Conservation (phyloP, 2,329 filamentous ascomycete genomes). For the Xylaria arbuscula region DNA sequence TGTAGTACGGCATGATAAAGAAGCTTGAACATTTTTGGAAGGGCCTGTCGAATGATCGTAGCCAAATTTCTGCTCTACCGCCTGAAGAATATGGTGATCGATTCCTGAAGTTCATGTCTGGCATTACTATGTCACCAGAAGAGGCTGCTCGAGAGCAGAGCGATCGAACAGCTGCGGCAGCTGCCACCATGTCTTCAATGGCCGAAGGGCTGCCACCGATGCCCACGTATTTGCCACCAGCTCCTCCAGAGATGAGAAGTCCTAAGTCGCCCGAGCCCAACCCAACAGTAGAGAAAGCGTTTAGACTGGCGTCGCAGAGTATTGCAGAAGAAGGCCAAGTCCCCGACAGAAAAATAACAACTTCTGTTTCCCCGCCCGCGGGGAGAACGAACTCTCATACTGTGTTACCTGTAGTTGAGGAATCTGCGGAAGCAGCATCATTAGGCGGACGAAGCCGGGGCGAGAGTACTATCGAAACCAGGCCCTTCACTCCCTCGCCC, state of each 20-base stretch:
- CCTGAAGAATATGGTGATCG: conserved; percentile 92
- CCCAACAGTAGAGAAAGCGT: conserved; percentile 47
- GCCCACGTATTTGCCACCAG: conserved; percentile 49
- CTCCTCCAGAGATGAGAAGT: conserved; percentile 50
- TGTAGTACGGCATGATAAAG: conserved; percentile 91
- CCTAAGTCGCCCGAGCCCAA: conserved; percentile 49
- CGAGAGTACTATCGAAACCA: conserved; percentile 52
- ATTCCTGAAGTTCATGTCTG: conserved; percentile 91
- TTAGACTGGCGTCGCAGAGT: conserved; percentile 46
- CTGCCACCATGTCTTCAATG: conserved; percentile 49
- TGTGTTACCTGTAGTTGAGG: conserved; percentile 85
- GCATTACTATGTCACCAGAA: conserved; percentile 90
- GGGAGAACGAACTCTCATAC: conserved; percentile 48
- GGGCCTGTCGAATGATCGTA: conserved; percentile 83
- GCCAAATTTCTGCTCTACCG: conserved; percentile 91
- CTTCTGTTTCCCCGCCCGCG: conserved; percentile 40
- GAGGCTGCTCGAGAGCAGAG: conserved; percentile 76
- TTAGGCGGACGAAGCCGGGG: conserved; percentile 68
- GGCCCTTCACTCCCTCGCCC: conserved; percentile 51
- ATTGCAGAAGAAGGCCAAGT: conserved; percentile 48
- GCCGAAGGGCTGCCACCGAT: conserved; percentile 41
- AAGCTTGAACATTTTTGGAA: conserved; percentile 98
- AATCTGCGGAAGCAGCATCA: conserved; percentile 82
- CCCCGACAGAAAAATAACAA: conserved; percentile 50
- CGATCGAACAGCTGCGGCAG: conserved; percentile 66